phyloP scores from a whole-genome alignment of 345 rosid genomes.

The Eucalyptus fibrosa region DNA sequence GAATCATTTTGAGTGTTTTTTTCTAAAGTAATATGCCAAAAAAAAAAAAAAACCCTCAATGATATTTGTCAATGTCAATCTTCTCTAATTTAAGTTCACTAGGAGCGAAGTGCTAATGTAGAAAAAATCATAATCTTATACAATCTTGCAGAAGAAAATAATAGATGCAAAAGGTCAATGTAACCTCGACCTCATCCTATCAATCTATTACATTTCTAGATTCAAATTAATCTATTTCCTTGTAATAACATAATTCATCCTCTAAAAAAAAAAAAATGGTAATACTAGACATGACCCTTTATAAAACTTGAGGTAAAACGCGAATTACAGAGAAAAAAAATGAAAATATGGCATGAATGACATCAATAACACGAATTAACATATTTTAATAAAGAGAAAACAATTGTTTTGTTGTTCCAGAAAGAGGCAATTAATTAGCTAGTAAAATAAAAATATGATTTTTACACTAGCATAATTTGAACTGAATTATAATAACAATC shows the following conservation, averaged over 20 bases:
- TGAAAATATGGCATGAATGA: not conserved
- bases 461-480: not conserved
- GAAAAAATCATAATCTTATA: not conserved
- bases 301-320: not conserved
- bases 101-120: not conserved
- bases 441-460: not conserved
- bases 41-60: no score
- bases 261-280: not conserved
- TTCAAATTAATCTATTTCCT: not conserved
- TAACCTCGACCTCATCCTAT: not conserved
- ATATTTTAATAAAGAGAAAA: not conserved
- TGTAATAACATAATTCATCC: not conserved
- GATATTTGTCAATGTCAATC: not conserved
- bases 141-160: not conserved
- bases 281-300: not conserved
- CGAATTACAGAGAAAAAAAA: not conserved
- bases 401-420: not conserved
- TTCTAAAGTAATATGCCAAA: not conserved
- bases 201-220: not conserved
- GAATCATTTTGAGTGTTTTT: not conserved
- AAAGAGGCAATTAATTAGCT: not conserved
- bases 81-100: not conserved
- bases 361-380: not conserved
- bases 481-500: not conserved
- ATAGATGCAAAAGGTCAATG: not conserved